A percentile compares a stretch with the other conserved stretches of the same genome.
Conservation (phyloP, 2,329 filamentous ascomycete species). For the Trichoderma arundinaceum region DNA sequence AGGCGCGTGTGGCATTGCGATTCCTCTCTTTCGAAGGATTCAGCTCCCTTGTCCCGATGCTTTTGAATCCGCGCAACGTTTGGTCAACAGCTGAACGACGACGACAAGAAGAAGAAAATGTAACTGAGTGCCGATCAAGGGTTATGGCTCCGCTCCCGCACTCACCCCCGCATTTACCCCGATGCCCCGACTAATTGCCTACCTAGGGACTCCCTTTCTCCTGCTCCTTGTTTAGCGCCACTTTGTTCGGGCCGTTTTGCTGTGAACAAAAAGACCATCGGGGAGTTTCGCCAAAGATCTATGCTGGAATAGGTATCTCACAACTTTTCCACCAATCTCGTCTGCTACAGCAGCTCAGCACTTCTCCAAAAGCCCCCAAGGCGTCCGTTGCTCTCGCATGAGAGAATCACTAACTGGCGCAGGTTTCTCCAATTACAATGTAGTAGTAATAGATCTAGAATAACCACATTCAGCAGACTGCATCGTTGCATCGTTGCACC, state of each 20-base stretch:
- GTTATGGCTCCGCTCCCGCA: conserved; percentile 23
- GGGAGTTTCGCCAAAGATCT: conserved; percentile 28
- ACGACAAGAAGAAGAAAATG: neutral
- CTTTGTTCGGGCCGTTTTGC: conserved; percentile 29
- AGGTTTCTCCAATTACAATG: conserved; percentile 5
- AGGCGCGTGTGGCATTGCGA: neutral
- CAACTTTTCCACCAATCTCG: conserved; percentile 27
- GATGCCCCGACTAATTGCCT: conserved; percentile 8
- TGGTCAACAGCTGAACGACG: neutral
- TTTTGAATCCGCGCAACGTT: neutral
- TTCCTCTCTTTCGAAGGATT: neutral
- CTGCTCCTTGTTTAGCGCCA: conserved; percentile 23
- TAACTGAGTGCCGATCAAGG: conserved; percentile 24
- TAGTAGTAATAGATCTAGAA: conserved; percentile 5
- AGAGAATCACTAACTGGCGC: neutral
- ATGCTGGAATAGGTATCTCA: neutral
- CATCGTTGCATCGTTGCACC: conserved; percentile 24
- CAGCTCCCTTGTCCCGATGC: neutral
- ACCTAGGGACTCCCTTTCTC: conserved; percentile 1
- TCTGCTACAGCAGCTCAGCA: neutral
- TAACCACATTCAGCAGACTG: conserved; percentile 11
- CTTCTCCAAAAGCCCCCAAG: neutral
- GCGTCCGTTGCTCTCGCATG: neutral
- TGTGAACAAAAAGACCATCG: conserved; percentile 26
- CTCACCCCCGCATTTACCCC: conserved; percentile 25